Evolutionary conservation across 495 filamentous ascomycete genomes (phyloP).

Genomic region (Friedmanniomyces simplex): DNA sequence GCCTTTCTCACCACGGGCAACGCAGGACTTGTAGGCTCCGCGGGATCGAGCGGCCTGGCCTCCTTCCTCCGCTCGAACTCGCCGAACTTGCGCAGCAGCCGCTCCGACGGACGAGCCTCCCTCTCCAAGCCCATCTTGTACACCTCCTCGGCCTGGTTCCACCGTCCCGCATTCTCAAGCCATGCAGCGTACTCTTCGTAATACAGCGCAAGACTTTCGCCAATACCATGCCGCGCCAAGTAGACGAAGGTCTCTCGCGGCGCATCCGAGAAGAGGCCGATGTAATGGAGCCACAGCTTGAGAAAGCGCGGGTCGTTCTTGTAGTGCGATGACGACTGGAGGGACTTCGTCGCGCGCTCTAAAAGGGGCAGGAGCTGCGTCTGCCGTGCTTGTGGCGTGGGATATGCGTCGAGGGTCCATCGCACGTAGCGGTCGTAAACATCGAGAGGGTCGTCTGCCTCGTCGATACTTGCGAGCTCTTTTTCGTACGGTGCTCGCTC

Average conservation of each 20-base stretch:
- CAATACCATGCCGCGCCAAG: slow-evolving; percentile 75
- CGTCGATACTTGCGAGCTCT: slow-evolving; percentile 64
- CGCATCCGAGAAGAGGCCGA: slow-evolving; percentile 80
- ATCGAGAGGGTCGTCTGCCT: slow-evolving; percentile 91
- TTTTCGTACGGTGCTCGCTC: slow-evolving; percentile 76
- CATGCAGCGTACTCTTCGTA: slow-evolving; percentile 95
- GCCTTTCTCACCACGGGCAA: slow-evolving; percentile 75
- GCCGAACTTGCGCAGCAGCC: slow-evolving; percentile 74
- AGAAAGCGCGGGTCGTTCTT: slow-evolving; percentile 91
- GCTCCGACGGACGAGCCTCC: slow-evolving; percentile 72
- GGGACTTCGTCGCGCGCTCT: slow-evolving; percentile 83
- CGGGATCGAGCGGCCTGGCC: slow-evolving; percentile 42
- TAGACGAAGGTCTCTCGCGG: slow-evolving; percentile 89
- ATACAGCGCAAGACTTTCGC: slow-evolving; percentile 80
- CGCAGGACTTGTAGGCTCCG: slow-evolving; percentile 73
- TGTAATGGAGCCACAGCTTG: slow-evolving; percentile 87
- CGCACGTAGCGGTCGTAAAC: slow-evolving; percentile 93
- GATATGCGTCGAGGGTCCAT: slow-evolving; percentile 93
- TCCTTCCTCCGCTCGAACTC: slow-evolving; percentile 79
- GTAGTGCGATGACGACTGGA: slow-evolving; percentile 75
- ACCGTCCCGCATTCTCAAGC: slow-evolving; percentile 75
- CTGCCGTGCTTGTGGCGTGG: slow-evolving; percentile 80
- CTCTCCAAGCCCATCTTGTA: slow-evolving; percentile 79
- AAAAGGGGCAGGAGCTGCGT: slow-evolving; percentile 81
- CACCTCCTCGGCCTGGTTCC: slow-evolving; percentile 88